These are phyloP conservation scores for Cladosporium sp. DNA, from an alignment of 2,329 filamentous ascomycete genomes.

Conservation along the genomic window DNA sequence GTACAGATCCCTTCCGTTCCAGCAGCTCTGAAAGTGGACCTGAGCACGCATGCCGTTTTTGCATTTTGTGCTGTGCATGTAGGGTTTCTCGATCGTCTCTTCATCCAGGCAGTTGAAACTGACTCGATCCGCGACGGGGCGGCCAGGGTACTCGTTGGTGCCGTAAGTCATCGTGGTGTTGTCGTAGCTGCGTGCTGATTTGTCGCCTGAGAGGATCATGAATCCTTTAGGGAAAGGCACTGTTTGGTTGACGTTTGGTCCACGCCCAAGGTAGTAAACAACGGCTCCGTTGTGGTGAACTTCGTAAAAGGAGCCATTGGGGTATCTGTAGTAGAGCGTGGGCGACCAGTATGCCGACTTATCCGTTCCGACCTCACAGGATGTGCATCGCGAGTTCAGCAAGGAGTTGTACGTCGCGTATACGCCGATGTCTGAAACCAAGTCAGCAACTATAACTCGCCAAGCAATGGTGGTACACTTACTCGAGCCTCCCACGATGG, in stretches of 20 bases:
- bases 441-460: background rate
- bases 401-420: slow-evolving; percentile 64
- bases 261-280: slow-evolving; percentile 66
- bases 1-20: slow-evolving; percentile 41
- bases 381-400: slow-evolving; percentile 57
- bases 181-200: slow-evolving; percentile 54
- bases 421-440: slow-evolving; percentile 57
- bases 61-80: slow-evolving; percentile 40
- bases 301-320: slow-evolving; percentile 40
- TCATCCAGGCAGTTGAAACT: slow-evolving; percentile 41
- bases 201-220: slow-evolving; percentile 69
- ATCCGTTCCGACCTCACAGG: slow-evolving; percentile 39
- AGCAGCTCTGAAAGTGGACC: slow-evolving; percentile 43
- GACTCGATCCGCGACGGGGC: slow-evolving; percentile 56
- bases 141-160: slow-evolving; percentile 36
- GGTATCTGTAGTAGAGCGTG: slow-evolving; percentile 39
- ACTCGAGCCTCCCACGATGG: slow-evolving; percentile 40
- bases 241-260: slow-evolving; percentile 60
- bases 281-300: slow-evolving; percentile 67
- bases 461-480: slow-evolving; percentile 15
- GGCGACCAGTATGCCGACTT: slow-evolving; percentile 45
- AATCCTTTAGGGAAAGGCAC: slow-evolving; percentile 68
- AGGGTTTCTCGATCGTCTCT: slow-evolving; percentile 33
- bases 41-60: slow-evolving; percentile 41
- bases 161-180: slow-evolving; percentile 41